Evolutionary conservation across 805 yeast genomes (phyloP), one percentile per base, ranked within the genome.

Genomic region (Yamadazyma insecticola): DNA sequence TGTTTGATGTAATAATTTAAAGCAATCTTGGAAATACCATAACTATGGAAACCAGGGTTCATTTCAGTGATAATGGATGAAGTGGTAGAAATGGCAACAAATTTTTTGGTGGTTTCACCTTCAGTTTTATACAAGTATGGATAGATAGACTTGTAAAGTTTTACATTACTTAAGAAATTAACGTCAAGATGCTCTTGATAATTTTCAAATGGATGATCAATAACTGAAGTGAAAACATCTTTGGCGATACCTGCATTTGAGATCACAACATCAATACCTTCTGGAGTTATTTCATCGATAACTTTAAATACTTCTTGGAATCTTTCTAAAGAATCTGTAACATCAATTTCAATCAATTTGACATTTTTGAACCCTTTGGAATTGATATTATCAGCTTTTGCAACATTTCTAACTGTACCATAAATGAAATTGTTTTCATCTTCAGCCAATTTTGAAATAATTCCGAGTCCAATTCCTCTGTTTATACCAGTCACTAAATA

Each of bases 391-490:
- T 17, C 16, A 34, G 51, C 37, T 26, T 43, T 29, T 44, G 48
- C 35, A 49, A 47, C 30, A 41, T 53, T 17, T 63, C 70, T 22
- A 49, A 55, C 40, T 49, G 70, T 38, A 68, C 66, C 43, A 57
- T 67, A 29, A 61, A 70, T 45, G 52, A 61, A 24, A 50, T 50
- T 28, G 44, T 48, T 28, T 54, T 55, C 13, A 30, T 44, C 29
- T 33, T 19, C 16, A 15, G 47, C 36, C n/a, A 59, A 33, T 24
- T 41, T 38, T 24, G 49, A 44, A 4, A 46, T 51, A 11, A 61
- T 42, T 1, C 47, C 53, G 13, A 47, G 44, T 4, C 73, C 72
- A 19, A 65, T 55, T 4, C 71, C 70, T 33, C 60, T 49, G 14
- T 64, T 59, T 15, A 64, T 66, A 10, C 72, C 72, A 3, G 63